phyloP scores from a whole-genome alignment of 163 green algal species.

The Botryococcus braunii region DNA sequence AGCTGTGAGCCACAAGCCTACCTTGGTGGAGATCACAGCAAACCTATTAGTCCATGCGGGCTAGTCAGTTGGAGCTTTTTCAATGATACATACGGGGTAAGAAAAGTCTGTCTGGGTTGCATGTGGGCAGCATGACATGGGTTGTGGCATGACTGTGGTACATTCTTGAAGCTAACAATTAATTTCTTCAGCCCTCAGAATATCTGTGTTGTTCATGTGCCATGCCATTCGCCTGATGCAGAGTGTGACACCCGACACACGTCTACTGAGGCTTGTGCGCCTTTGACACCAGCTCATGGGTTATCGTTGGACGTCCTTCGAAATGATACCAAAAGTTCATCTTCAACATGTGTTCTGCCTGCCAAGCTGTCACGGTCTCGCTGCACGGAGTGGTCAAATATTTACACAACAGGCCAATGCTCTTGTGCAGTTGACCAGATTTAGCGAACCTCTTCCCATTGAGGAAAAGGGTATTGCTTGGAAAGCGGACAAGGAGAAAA shows the following conservation, averaged over 20 bases:
- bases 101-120: too few relatives aligned
- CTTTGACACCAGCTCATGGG: too few relatives aligned
- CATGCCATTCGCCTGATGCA: too few relatives aligned
- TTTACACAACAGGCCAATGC: too few relatives aligned
- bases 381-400: too few relatives aligned
- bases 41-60: slow-evolving; percentile 82
- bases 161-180: not conserved
- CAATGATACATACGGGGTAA: slow-evolving; percentile 87
- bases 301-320: not conserved
- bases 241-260: too few relatives aligned
- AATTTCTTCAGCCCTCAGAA: too few relatives aligned
- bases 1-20: slow-evolving; percentile 55
- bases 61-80: slow-evolving; percentile 87
- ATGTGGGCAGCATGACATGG: not conserved
- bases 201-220: too few relatives aligned
- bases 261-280: too few relatives aligned
- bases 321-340: not conserved
- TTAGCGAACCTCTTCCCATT: not conserved
- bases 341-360: not conserved
- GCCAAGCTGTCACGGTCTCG: too few relatives aligned
- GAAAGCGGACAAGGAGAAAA: slow-evolving; percentile 26
- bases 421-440: not conserved
- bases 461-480: slow-evolving; percentile 40
- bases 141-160: not conserved
- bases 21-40: slow-evolving; percentile 16